phyloP scores from a whole-genome alignment of 225 moss, liverwort and hornwort species.

The Pleurozium schreberi region DNA sequence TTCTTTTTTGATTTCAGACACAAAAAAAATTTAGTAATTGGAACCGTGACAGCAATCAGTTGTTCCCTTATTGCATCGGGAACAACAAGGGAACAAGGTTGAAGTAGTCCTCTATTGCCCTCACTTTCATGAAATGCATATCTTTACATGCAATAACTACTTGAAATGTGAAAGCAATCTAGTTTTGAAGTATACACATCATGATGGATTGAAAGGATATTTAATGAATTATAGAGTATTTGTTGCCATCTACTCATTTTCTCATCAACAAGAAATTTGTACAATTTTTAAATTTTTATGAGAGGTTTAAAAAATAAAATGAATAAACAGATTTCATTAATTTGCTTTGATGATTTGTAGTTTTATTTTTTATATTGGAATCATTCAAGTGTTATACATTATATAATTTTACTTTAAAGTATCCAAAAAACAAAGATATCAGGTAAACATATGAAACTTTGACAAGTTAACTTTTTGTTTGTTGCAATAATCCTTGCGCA shows the following conservation, averaged over 20 bases:
- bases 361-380: neutral
- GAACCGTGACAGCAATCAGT: too few relatives aligned
- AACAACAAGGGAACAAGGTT: too few relatives aligned
- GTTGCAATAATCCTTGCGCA: accelerated
- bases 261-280: neutral
- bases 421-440: neutral
- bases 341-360: too few relatives aligned
- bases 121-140: too few relatives aligned
- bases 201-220: neutral
- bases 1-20: too few relatives aligned
- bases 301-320: neutral
- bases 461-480: neutral
- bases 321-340: too few relatives aligned
- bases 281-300: neutral
- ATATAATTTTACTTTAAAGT: neutral
- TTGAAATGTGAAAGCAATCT: neutral
- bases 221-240: neutral
- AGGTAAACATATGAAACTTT: neutral
- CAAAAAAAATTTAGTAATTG: too few relatives aligned
- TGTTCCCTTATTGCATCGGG: too few relatives aligned
- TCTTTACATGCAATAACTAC: neutral
- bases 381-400: neutral
- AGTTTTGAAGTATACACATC: neutral
- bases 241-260: neutral
- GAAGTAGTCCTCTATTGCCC: too few relatives aligned